Base-by-base conservation (phyloP, 192 early-diverging fungal genomes). In the Fimicolochytrium jonesii region DNA sequence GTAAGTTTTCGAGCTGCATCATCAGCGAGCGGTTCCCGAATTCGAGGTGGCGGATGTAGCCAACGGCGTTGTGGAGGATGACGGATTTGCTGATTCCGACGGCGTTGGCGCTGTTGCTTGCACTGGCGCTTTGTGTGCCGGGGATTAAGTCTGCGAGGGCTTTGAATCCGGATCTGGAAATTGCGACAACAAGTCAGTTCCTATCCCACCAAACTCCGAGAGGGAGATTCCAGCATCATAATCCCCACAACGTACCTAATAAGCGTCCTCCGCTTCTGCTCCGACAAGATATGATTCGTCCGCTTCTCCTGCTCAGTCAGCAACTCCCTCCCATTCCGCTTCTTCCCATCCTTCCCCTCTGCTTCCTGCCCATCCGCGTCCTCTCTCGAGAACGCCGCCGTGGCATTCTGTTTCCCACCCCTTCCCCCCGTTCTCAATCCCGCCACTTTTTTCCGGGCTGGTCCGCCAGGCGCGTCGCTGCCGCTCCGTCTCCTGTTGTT, bases 271-370 rank as follows among this genome's bases (percentile, higher is more conserved):
- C 88, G 80, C 58, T 87, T 88, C 59, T 90, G 87, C 64, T 90
- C 88, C 0, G 86, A 87, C 6, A 77, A 73, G 51, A 90, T 88
- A 59, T 90, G 88, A 64, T 90, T 90, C 2, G 82, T 77, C 20
- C 84, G 63, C 48, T 88, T 88, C 59, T 90, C 83, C 56, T 89
- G 82, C 57, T 89, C 88, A 2, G 88, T 90, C 62, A 90, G 47
- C 3, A 90, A 64, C 42, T 87, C 87, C 55, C 83, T 84, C 2
- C 61, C 57, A 13, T 46, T 49, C 17, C 69, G 53, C 5, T 46
- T 20, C 22, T 51, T 60, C 37, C 11, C 31, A 28, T 59, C 57
- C 44, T 64, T 64, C 44, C 36, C 31, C 33, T 15, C 20, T 15
- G 25, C 25, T 50, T 22, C 26, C n/a, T n/a, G n/a, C n/a, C n/a